Conservation (phyloP, 371 early-diverging fungal species). For the Mycotypha africana region DNA sequence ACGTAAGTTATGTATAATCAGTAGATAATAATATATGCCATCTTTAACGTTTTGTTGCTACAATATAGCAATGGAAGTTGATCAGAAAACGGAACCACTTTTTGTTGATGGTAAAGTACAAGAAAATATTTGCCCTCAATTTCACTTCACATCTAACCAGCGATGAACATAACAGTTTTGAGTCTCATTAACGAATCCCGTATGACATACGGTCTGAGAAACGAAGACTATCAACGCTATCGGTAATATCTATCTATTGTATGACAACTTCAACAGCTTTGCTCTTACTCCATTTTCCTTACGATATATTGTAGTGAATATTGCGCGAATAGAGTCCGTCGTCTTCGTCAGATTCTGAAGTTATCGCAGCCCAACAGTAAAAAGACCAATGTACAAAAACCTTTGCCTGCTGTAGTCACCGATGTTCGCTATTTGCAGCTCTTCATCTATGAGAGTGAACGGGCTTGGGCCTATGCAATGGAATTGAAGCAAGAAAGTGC, state of each 20-base stretch:
- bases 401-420: constrained; percentile 40
- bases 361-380: constrained; percentile 55
- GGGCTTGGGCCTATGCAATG: constrained; percentile 81
- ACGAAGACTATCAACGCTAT: constrained; percentile 79
- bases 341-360: constrained; percentile 56
- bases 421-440: constrained; percentile 58
- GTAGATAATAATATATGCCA: no score
- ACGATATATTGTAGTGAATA: constrained; percentile 40
- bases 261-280: no score
- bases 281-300: neutral
- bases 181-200: constrained; percentile 62
- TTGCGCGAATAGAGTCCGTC: constrained; percentile 64
- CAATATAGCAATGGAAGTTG: no score
- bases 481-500: constrained; percentile 61
- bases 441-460: constrained; percentile 64
- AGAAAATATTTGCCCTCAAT: no score
- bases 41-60: no score
- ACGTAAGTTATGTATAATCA: no score
- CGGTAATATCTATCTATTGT: constrained; percentile 30
- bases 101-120: no score
- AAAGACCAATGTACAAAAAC: constrained; percentile 36
- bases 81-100: no score
- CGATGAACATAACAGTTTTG: no score
- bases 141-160: no score
- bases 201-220: constrained; percentile 77